Conservation (phyloP, 305 asterid genomes). For the Salvia sclarea region DNA sequence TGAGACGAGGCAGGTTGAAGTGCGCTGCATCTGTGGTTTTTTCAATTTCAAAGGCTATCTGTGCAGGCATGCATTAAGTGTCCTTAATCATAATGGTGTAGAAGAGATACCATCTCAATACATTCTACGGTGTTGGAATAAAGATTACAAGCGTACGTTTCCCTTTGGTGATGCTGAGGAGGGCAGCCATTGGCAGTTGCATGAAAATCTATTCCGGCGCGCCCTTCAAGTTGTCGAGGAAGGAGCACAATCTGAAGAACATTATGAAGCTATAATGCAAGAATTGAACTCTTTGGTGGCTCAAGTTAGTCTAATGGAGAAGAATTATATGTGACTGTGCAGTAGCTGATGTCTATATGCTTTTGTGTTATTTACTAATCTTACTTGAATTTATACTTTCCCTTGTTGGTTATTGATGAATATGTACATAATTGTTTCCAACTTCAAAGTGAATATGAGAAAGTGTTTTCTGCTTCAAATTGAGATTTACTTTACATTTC, state of each 20-base stretch:
- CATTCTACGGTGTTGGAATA: constrained; percentile 53
- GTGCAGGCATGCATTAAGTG: constrained; percentile 61
- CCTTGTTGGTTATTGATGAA: not conserved
- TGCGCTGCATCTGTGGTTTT: constrained; percentile 60
- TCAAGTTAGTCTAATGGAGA: constrained; percentile 34
- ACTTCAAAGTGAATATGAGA: not conserved
- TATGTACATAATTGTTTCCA: not conserved
- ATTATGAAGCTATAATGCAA: constrained; percentile 42
- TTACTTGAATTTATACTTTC: not conserved
- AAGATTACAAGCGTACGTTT: constrained; percentile 43
- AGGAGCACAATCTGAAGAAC: constrained; percentile 50
- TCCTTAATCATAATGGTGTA: constrained; percentile 50
- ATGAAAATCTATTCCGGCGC: constrained; percentile 35
- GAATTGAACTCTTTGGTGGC: constrained; percentile 41
- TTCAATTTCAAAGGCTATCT: constrained; percentile 56
- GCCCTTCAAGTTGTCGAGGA: constrained; percentile 46
- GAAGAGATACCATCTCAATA: constrained; percentile 56
- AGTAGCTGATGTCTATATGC: constrained; percentile 10
- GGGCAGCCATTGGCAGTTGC: constrained; percentile 37
- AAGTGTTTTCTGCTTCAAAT: too few relatives aligned
- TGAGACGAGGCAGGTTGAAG: constrained; percentile 49
- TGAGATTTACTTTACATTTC: too few relatives aligned
- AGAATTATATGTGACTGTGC: constrained; percentile 17
- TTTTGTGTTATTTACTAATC: not conserved
- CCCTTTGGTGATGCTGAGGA: constrained; percentile 33